Base-by-base conservation (phyloP, 768 basidiomycete genomes). In the Chalciporus pseudorubinellus region DNA sequence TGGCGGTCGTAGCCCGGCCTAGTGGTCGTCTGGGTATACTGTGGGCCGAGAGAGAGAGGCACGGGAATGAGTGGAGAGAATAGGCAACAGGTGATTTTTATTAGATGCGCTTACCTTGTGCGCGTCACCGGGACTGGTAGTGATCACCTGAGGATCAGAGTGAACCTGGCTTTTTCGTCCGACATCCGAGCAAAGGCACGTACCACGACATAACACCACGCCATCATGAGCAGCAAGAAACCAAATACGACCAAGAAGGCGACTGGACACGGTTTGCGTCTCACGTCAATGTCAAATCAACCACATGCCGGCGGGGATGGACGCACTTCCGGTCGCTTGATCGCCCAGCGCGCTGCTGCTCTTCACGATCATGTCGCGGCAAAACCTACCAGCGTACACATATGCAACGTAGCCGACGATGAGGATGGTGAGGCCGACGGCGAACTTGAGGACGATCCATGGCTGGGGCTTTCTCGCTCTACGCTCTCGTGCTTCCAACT, bases 151-250 rank as follows among this genome's bases (percentile, higher is more conserved):
- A 3, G 20, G 42, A 39, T 40, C 7, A 18, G 19, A 29, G 47
- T 41, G 26, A n/a, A 44, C 45, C 16, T 22, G 19, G n/a, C 29
- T 29, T 19, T 12, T n/a, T 13, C 34, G 39, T n/a, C 24, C 12
- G 43, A 38, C 9, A 28, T 16, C 45, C 42, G 24, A 39, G 22
- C 12, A 29, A 41, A 48, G 22, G 36, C 22, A 65, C 78, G 45
- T 49, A 90, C 92, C 78, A 80, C 82, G 19, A 78, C 49, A 70
- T 95, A 95, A 13, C 84, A 78, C 92, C 92, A 93, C 0, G 85
- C 39, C 75, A 83, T 77, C 79, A 92, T 80, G n/a, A 84, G 55
- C 41, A 80, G 80, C 19, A 95, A 61, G 5, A 88, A 51, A 33
- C 70, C 71, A 60, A 85, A 93, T 1, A 84, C 76, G 2, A 78